Percentiles rank a stretch among this genome's conserved stretches.
phyloP scores from a whole-genome alignment of 768 basidiomycete species.

The Tricholoma terreum region DNA sequence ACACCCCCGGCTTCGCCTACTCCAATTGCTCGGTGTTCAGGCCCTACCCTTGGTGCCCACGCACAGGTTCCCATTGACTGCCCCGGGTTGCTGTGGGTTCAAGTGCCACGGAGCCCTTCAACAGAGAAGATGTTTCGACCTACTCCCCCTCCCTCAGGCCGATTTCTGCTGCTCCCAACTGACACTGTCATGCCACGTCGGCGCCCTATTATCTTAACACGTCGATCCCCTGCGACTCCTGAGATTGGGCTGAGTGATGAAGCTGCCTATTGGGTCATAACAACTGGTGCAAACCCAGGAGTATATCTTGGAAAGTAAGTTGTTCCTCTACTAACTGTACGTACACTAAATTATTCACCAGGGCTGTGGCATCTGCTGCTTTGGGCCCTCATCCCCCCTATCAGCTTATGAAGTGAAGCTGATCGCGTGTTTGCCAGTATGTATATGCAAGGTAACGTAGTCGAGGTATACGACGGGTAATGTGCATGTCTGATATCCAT shows the following conservation, averaged over 20 bases:
- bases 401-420: background rate
- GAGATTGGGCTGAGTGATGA: background rate
- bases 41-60: no score
- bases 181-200: no score
- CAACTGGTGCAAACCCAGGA: background rate
- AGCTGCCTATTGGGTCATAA: background rate
- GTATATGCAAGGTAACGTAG: background rate
- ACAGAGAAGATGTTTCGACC: no score
- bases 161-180: no score
- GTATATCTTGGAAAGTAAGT: background rate
- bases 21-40: no score
- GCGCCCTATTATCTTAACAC: no score
- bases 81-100: no score
- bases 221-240: background rate
- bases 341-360: background rate
- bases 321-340: background rate
- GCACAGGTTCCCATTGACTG: no score
- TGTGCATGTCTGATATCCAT: no score
- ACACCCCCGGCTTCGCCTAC: no score
- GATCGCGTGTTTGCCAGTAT: background rate
- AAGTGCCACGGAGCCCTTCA: background rate
- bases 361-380: background rate
- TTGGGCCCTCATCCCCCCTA: background rate
- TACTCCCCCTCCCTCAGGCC: no score
- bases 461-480: background rate